Evolutionary conservation across 2,329 filamentous ascomycete genomes (phyloP).

Genomic region (Aspergillus amoenus): DNA sequence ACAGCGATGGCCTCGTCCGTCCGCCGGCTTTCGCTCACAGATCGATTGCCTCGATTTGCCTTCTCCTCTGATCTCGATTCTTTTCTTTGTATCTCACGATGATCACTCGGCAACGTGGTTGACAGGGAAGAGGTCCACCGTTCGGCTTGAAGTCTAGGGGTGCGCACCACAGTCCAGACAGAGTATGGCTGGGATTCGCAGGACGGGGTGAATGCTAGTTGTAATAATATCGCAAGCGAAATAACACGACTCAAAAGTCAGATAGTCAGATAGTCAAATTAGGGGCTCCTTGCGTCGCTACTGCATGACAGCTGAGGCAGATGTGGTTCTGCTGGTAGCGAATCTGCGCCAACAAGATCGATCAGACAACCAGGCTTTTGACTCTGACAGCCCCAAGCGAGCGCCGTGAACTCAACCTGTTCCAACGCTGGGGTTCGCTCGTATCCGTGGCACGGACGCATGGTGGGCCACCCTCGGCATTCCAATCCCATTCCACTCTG

Average conservation of each 20-base stretch:
- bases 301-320: neutral
- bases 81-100: neutral
- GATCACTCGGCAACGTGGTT: conserved; percentile 27
- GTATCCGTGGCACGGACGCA: neutral
- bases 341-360: neutral
- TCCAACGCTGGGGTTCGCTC: neutral
- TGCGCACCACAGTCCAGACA: neutral
- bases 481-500: too few relatives aligned
- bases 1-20: neutral
- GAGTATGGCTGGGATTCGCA: neutral
- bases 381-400: neutral
- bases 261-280: neutral
- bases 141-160: conserved; percentile 4
- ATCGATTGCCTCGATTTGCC: neutral
- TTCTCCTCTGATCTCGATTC: neutral
- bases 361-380: neutral
- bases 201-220: neutral
- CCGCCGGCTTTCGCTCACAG: neutral
- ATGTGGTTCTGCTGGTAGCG: too few relatives aligned
- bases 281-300: neutral
- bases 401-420: too few relatives aligned
- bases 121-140: conserved; percentile 20
- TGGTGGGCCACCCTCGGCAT: too few relatives aligned
- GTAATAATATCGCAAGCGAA: too few relatives aligned
- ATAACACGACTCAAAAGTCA: neutral